phyloP scores from a whole-genome alignment of 106 monocot species.

The Dioscorea zingiberensis region DNA sequence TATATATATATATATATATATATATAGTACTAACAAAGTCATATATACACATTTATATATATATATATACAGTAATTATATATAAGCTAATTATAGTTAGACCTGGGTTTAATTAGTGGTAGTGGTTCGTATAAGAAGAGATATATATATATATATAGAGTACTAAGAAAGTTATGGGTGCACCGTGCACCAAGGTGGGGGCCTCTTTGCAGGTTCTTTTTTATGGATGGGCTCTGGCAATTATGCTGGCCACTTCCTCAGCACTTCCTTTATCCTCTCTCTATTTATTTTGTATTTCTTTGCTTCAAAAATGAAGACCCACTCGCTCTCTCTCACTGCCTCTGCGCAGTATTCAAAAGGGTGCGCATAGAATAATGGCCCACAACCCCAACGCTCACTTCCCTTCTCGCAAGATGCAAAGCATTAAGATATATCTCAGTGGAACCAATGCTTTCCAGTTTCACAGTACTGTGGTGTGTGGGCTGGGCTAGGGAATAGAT shows the following conservation, averaged over 20 bases:
- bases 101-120: neutral
- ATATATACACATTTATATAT: neutral
- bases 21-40: too few species aligned
- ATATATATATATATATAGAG: neutral
- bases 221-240: constrained; percentile 12
- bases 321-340: constrained; percentile 2
- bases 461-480: neutral
- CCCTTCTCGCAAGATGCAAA: neutral
- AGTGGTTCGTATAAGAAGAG: neutral
- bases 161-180: too few species aligned
- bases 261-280: neutral
- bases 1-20: neutral
- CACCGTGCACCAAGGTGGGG: neutral
- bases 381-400: neutral
- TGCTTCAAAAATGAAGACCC: neutral
- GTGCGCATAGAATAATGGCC: neutral
- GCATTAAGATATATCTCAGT: neutral
- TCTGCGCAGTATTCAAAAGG: constrained; percentile 2
- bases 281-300: neutral
- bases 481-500: constrained; percentile 1
- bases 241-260: constrained; percentile 21
- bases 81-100: too few species aligned
- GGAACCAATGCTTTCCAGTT: neutral
- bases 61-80: neutral
- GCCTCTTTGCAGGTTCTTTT: constrained; percentile 3